Percentiles rank a stretch among this genome's conserved stretches.
Evolutionary conservation across 805 yeast genomes (phyloP).

Genomic region (Candida golubevii): DNA sequence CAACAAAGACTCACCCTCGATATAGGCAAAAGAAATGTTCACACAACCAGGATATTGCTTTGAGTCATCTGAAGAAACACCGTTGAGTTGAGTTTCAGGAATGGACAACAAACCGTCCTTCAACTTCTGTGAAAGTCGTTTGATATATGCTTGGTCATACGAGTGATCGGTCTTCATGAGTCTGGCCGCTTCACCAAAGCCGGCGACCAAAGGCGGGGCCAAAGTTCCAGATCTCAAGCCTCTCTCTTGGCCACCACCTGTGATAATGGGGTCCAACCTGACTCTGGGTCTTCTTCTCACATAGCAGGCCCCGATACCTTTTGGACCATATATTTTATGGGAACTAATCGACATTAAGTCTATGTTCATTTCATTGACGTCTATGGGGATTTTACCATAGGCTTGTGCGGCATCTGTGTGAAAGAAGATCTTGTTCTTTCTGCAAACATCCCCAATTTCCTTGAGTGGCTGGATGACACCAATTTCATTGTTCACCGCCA

Average conservation of each 20-base stretch:
- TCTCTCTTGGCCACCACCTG: conserved; percentile 99
- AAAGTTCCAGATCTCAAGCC: conserved; percentile 95
- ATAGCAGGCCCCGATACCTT: conserved; percentile 93
- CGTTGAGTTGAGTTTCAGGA: conserved; percentile 88
- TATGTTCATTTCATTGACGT: conserved; percentile 89
- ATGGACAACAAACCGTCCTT: conserved; percentile 68
- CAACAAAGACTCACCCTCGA: conserved; percentile 94
- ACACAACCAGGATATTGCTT: conserved; percentile 85
- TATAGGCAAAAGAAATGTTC: conserved; percentile 92
- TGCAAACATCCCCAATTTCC: conserved; percentile 86
- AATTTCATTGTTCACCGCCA: conserved; percentile 98
- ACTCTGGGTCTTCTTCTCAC: conserved; percentile 98
- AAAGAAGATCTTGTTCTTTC: conserved; percentile 85
- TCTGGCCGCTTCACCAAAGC: conserved; percentile 97
- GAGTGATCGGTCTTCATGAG: conserved; percentile 69
- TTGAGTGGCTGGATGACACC: conserved; percentile 96
- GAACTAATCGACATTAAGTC: conserved; percentile 92
- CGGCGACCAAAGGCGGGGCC: conserved; percentile 93
- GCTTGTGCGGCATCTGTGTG: conserved; percentile 99
- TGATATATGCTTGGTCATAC: conserved; percentile 69
- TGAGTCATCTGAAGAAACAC: conserved; percentile 54
- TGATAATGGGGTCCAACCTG: conserved; percentile 87
- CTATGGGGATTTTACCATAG: conserved; percentile 87
- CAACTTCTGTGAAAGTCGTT: conserved; percentile 67
- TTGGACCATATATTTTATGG: conserved; percentile 97